Percentiles rank a stretch among this genome's conserved stretches.
phyloP scores from a whole-genome alignment of 2,329 filamentous ascomycete species.

The Paraphaeosphaeria sporulosa region DNA sequence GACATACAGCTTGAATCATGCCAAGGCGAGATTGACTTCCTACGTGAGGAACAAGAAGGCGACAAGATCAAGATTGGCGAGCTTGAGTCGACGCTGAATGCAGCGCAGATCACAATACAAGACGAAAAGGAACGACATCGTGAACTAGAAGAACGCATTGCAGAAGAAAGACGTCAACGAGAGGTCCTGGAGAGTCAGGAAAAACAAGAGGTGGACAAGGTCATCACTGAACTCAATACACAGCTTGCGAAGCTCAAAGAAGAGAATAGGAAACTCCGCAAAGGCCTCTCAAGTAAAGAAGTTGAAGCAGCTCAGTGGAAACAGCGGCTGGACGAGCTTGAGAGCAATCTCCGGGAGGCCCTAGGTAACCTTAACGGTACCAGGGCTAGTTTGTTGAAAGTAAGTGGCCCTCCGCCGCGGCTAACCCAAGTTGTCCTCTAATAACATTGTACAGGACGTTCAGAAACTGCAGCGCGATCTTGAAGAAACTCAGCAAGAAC shows the following conservation, averaged over 20 bases:
- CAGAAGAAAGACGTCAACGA: slow-evolving; percentile 82
- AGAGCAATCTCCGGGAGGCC: slow-evolving; percentile 85
- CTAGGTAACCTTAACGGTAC: slow-evolving; percentile 89
- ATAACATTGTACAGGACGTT: slow-evolving; percentile 66
- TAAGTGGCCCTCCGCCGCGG: slow-evolving; percentile 42
- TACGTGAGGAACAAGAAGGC: slow-evolving; percentile 93
- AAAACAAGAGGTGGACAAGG: slow-evolving; percentile 93
- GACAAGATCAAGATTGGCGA: slow-evolving; percentile 99
- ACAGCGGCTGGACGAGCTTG: slow-evolving; percentile 86
- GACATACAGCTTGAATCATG: slow-evolving; percentile 91
- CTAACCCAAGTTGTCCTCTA: slow-evolving; percentile 25
- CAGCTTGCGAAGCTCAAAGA: slow-evolving; percentile 85
- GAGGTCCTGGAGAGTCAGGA: slow-evolving; percentile 87
- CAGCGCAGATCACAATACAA: slow-evolving; percentile 78
- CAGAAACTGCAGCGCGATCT: slow-evolving; percentile 87
- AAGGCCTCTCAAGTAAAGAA: slow-evolving; percentile 82
- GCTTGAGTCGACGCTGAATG: slow-evolving; percentile 82
- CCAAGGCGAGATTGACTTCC: slow-evolving; percentile 91
- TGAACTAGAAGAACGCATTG: slow-evolving; percentile 68
- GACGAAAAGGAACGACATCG: slow-evolving; percentile 78
- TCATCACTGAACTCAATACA: slow-evolving; percentile 89
- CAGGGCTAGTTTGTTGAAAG: slow-evolving; percentile 82
- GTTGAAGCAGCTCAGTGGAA: slow-evolving; percentile 92
- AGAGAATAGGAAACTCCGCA: slow-evolving; percentile 81
- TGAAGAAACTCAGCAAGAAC: slow-evolving; percentile 81